Conservation (phyloP, 176 grass and related monocot genomes). For the Chrysopogon serrulatus region DNA sequence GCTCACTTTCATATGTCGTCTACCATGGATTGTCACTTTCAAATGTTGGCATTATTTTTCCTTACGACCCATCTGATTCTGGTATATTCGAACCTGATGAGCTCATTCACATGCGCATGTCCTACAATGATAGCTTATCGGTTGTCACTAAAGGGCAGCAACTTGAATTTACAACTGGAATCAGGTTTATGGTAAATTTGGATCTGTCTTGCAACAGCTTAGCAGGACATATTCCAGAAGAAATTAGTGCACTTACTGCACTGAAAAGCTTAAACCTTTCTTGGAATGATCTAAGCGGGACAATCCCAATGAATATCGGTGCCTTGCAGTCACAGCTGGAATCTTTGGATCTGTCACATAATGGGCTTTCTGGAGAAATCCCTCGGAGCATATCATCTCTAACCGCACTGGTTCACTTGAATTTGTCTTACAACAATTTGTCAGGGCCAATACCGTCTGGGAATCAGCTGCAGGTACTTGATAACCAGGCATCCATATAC, state of each 20-base stretch:
- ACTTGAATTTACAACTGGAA: background rate
- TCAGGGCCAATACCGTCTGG: background rate
- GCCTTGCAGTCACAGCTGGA: background rate
- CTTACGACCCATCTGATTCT: no score
- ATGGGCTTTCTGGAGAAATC: background rate
- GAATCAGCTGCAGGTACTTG: background rate
- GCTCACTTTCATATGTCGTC: background rate
- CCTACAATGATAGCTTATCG: background rate
- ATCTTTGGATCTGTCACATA: background rate
- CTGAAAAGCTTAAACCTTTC: slow-evolving; percentile 5
- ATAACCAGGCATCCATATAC: background rate
- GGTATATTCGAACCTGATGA: no score
- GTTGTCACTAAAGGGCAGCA: slow-evolving; percentile 17
- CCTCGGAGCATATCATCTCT: background rate
- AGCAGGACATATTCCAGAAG: background rate
- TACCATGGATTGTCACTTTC: background rate
- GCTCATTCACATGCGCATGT: no score
- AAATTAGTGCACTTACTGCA: background rate
- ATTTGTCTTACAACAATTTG: background rate
- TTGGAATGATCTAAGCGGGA: background rate
- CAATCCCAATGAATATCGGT: background rate
- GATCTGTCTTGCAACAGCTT: background rate
- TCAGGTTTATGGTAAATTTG: background rate
- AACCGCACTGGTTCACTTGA: background rate
- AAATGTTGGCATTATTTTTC: no score